Evolutionary conservation across 2,329 filamentous ascomycete species (phyloP).

Genomic region (Aspergillus brunneoviolaceus): DNA sequence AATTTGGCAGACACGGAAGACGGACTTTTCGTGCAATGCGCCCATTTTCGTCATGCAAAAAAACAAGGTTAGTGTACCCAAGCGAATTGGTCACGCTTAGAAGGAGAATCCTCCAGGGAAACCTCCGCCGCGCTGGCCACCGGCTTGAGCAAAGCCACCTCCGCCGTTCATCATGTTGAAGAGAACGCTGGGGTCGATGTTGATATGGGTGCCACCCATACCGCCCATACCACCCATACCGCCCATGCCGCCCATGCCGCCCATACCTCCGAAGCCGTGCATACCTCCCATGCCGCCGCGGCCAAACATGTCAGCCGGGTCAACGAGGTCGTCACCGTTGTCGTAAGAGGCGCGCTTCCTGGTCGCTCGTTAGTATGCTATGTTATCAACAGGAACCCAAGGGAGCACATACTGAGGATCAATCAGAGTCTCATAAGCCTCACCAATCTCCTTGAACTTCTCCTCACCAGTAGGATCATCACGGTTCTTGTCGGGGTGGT

Average conservation of each 20-base stretch:
- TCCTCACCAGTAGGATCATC: slow-evolving; percentile 75
- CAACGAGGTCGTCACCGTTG: slow-evolving; percentile 85
- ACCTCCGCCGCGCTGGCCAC: slow-evolving; percentile 49
- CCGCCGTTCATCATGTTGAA: slow-evolving; percentile 81
- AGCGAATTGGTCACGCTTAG: slow-evolving; percentile 27
- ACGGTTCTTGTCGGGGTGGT: slow-evolving; percentile 97
- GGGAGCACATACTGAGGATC: slow-evolving; percentile 74
- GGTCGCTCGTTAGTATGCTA: slow-evolving; percentile 14
- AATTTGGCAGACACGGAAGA: background rate
- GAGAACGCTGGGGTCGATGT: slow-evolving; percentile 73
- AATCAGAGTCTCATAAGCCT: slow-evolving; percentile 93
- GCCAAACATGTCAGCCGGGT: slow-evolving; percentile 82
- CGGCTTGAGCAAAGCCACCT: slow-evolving; percentile 50
- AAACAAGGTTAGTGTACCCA: background rate
- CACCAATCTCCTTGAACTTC: slow-evolving; percentile 95
- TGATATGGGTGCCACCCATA: slow-evolving; percentile 45
- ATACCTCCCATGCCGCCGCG: slow-evolving; percentile 55
- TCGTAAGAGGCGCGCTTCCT: slow-evolving; percentile 90
- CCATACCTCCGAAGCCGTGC: slow-evolving; percentile 50
- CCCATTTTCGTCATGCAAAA: background rate
- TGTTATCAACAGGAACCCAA: background rate
- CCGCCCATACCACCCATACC: slow-evolving; percentile 53
- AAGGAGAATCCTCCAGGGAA: slow-evolving; percentile 61
- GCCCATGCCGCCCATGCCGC: slow-evolving; percentile 60
- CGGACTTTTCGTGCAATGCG: background rate